These are phyloP conservation scores for Pyrenula aspistea DNA, from an alignment of 495 filamentous ascomycete genomes.

Conservation along the genomic window DNA sequence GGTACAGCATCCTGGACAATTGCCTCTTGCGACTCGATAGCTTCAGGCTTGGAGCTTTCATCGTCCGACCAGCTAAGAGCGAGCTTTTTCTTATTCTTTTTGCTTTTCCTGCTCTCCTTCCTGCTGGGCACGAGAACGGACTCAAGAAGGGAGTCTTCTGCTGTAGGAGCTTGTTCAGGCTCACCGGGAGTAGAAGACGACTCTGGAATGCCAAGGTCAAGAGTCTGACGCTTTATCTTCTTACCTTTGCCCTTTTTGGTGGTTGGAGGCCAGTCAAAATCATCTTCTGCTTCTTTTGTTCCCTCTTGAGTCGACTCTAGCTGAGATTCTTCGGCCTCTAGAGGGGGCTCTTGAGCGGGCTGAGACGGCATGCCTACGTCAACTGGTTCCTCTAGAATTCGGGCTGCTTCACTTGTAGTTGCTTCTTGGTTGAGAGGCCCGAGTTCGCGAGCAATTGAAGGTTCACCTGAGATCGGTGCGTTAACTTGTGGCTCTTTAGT, in stretches of 20 bases:
- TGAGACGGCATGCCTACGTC: neutral
- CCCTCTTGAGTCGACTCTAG: neutral
- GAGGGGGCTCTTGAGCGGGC: neutral
- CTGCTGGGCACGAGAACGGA: slow-evolving; percentile 2
- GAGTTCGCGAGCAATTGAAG: neutral
- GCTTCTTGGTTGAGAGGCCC: neutral
- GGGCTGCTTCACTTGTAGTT: neutral
- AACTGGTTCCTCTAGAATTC: neutral
- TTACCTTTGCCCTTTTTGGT: slow-evolving; percentile 14
- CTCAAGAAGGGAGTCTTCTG: neutral
- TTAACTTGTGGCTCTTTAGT: neutral
- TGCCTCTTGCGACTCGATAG: neutral
- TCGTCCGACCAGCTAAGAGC: neutral
- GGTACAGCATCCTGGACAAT: neutral
- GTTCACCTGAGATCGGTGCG: neutral
- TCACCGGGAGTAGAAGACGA: slow-evolving; percentile 8
- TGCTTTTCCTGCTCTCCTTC: slow-evolving; percentile 13
- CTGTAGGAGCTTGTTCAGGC: neutral
- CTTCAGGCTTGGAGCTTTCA: neutral
- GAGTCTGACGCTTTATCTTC: slow-evolving; percentile 23
- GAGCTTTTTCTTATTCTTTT: slow-evolving; percentile 2
- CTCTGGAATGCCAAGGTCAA: slow-evolving; percentile 9
- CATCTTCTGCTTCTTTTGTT: slow-evolving; percentile 1
- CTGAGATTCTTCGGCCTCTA: neutral
- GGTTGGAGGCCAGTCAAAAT: neutral